Evolutionary conservation across 1,139 yeast species (phyloP).

Genomic region (Suhomyces chickasaworum): DNA sequence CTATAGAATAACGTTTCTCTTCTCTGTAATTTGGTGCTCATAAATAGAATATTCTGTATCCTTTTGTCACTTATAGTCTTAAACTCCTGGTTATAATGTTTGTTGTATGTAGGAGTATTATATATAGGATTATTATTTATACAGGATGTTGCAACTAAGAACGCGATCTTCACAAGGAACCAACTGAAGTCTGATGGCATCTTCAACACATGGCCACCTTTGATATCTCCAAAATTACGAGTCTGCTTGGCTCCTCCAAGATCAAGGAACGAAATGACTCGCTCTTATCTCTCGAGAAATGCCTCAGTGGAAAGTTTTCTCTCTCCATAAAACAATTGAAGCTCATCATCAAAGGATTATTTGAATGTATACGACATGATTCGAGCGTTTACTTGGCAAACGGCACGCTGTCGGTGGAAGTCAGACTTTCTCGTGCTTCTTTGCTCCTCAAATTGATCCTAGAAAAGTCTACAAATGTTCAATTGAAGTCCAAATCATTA

Average conservation of each 20-base stretch:
- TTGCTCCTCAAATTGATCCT: conserved; percentile 38
- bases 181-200: neutral
- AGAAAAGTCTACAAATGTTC: conserved; percentile 23
- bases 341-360: conserved; percentile 37
- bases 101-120: too few relatives aligned
- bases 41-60: too few relatives aligned
- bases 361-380: conserved; percentile 47
- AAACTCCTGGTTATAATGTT: too few relatives aligned
- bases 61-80: too few relatives aligned
- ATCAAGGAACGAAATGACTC: conserved; percentile 58
- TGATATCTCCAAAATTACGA: conserved; percentile 24
- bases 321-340: conserved; percentile 28
- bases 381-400: conserved; percentile 33
- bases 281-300: conserved; percentile 39
- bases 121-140: too few relatives aligned
- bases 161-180: neutral
- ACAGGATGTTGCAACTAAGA: conserved; percentile 3
- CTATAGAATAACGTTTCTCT: too few relatives aligned
- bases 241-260: conserved; percentile 42
- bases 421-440: conserved; percentile 46
- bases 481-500: conserved; percentile 35
- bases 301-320: conserved; percentile 25
- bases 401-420: conserved; percentile 34
- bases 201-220: conserved; percentile 21
- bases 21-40: too few relatives aligned